phyloP scores from a whole-genome alignment of 768 basidiomycete species.

The Lactarius psammicola region DNA sequence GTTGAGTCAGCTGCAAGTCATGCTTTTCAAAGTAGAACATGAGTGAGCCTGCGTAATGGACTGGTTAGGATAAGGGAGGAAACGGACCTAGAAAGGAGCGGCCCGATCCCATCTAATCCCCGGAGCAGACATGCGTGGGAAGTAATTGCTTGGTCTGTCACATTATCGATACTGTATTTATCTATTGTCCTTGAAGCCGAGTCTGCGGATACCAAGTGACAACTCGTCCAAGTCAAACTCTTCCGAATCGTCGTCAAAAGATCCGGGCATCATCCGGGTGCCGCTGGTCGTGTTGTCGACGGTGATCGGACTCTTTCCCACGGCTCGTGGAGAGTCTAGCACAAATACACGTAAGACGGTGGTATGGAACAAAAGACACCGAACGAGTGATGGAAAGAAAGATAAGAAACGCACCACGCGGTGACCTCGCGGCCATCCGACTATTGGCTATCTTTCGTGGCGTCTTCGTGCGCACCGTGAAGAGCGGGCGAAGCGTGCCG shows the following conservation, averaged over 20 bases:
- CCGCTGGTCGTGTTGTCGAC: neutral
- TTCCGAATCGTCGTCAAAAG: constrained; percentile 10
- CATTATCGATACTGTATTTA: neutral
- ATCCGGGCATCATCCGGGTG: constrained; percentile 13
- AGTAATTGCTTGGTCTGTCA: neutral
- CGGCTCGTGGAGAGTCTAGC: neutral
- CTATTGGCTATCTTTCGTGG: constrained; percentile 9
- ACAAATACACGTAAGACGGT: neutral
- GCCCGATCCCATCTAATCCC: neutral
- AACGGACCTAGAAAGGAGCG: neutral
- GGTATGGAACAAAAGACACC: neutral
- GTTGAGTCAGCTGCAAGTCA: neutral
- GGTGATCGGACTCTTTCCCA: neutral
- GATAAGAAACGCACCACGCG: constrained; percentile 21
- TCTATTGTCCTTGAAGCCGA: constrained; percentile 1
- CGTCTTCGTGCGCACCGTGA: constrained; percentile 35
- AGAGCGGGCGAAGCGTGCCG: constrained; percentile 59
- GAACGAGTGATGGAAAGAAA: neutral
- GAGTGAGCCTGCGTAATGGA: neutral
- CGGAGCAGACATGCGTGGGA: neutral
- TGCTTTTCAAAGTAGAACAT: neutral
- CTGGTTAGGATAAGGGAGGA: neutral
- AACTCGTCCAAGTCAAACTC: constrained; percentile 8
- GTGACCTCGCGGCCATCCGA: constrained; percentile 22
- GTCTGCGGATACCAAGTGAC: neutral